Evolutionary conservation across 2,329 filamentous ascomycete genomes (phyloP), one percentile per base, ranked within the genome.

Genomic region (Elsinoe necatrix): DNA sequence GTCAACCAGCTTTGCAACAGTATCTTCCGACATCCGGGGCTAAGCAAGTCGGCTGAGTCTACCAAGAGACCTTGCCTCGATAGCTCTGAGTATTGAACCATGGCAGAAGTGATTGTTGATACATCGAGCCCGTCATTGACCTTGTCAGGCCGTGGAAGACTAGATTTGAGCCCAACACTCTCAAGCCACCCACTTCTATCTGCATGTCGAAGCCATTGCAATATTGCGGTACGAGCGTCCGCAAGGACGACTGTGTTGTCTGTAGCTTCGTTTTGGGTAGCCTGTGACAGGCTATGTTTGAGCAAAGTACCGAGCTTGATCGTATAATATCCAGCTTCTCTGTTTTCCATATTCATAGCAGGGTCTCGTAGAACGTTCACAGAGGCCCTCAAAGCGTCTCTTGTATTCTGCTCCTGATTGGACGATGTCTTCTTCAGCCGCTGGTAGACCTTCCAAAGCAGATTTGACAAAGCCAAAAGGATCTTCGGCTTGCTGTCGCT

Each of bases 391-490:
- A 52, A 4, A 18, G 29, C 48, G 16, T 23, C 48, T 23, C 29
- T 18, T 52, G 14, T n/a, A n/a, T 20, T 18, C 14, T 31, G 9
- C 12, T 31, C 45, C 4, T 50, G 7, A 2, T 3, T 21, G 7
- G 20, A 11, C 23, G 16, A 25, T 31, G 16, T 21, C 9, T 39
- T 52, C 5, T 29, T 27, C 5, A 52, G 31, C 21, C 9, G n/a
- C 16, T 37, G 54, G 21, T 56, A 56, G 18, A 25, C 31, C 21
- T 37, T 42, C 54, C 54, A 56, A 23, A 47, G 54, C 29, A 56
- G 20, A 21, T 56, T 45, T 27, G 54, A 56, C 11, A 56, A 14
- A 11, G 54, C 54, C 27, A 34, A 14, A 18, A 56, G 31, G 12
- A 35, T 25, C 14, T 35, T 56, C n/a, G 39, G 3, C n/a, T 37